Percentiles rank a stretch among this genome's conserved stretches.
Conservation (phyloP, 2,329 filamentous ascomycete genomes). For the Epichloe gansuensis region DNA sequence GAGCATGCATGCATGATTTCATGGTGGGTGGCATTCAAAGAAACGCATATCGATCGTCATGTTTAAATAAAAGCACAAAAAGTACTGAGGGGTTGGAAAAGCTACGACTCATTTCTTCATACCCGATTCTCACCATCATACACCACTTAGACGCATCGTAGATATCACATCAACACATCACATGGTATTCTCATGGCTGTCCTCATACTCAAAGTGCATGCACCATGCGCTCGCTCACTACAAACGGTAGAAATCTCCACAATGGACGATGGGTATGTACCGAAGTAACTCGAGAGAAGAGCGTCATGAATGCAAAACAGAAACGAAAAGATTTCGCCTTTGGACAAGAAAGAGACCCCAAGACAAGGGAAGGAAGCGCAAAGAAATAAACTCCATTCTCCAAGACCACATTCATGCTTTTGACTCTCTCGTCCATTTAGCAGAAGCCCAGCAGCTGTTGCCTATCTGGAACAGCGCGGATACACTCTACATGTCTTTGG, state of each 20-base stretch:
- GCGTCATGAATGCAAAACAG: background rate
- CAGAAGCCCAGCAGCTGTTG: background rate
- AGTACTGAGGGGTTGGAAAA: no score
- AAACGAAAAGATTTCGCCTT: background rate
- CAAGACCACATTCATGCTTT: background rate
- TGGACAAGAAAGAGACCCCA: background rate
- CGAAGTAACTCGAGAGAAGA: background rate
- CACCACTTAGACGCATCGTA: no score
- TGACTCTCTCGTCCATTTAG: background rate
- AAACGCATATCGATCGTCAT: no score
- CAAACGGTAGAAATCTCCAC: background rate
- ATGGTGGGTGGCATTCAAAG: no score
- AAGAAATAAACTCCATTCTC: slow-evolving; percentile 2
- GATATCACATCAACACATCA: no score
- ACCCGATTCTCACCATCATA: no score
- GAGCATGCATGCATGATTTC: no score
- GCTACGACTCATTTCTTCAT: no score
- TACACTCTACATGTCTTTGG: background rate
- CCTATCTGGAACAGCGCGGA: background rate
- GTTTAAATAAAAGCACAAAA: no score
- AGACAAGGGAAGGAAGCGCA: background rate
- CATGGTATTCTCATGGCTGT: no score
- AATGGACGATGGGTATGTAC: background rate
- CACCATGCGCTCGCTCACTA: no score
- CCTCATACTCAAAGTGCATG: no score